Base-by-base conservation (phyloP, 2,329 filamentous ascomycete species). In the Stenocarpella maydis region DNA sequence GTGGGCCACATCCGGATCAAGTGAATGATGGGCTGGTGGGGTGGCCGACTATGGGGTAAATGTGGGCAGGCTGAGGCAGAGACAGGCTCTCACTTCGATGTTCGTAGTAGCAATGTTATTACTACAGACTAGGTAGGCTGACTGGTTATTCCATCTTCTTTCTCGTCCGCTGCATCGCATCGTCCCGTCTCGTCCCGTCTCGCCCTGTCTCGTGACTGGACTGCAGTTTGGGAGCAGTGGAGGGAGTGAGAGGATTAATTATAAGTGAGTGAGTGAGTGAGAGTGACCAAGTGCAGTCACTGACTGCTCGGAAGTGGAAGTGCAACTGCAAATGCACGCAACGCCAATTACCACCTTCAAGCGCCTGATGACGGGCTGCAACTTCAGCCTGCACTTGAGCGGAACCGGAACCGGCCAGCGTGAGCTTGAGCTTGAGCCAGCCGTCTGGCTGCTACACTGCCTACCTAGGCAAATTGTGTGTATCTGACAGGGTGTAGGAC, bases 301-400 rank as follows among this genome's bases (percentile, higher is more conserved):
- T n/a, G n/a, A n/a, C n/a, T n/a, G n/a, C n/a, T n/a, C 49, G 31
- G 31, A 4, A 4, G 31, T 34, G 31, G 31, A 34, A 34, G 31
- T 39, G 24, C 39, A 5, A 37, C 64, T 15, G 63, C 31, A 9
- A n/a, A 21, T 24, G 45, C 47, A 43, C 34, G 34, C 34, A 37
- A 37, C 50, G 24, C 28, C 49, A 28, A 28, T 54, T 26, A 43
- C 52, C 41, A 55, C 43, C 31, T 49, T 52, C 65, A 58, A 67
- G 65, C 65, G 52, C 65, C 65, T 49, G 65, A 49, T 49, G 65
- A 67, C 65, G 65, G 65, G 65, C 65, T 54, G 65, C 65, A 67
- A 60, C 41, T 58, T 67, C 65, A 67, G 65, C 65, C 54, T 49
- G 65, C 41, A 28, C 65, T 55, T 58, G 39, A 17, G 53, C 65